Percentiles rank a stretch among this genome's conserved stretches.
Conservation (phyloP, 495 filamentous ascomycete genomes). For the Tuber melanosporum region DNA sequence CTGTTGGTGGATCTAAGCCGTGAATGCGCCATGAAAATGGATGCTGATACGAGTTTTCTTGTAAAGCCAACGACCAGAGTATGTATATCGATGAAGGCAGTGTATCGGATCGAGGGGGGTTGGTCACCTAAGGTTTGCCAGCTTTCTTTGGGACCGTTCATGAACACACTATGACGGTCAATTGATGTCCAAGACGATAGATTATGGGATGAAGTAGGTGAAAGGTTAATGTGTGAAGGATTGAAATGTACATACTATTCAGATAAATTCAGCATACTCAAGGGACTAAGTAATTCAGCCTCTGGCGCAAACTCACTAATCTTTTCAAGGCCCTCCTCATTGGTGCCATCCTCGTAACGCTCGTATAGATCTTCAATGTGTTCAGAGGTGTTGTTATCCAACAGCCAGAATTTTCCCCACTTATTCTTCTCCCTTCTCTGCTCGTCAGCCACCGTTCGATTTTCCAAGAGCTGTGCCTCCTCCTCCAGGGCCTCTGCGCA, state of each 20-base stretch:
- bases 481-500: conserved; percentile 61
- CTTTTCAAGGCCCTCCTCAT: conserved; percentile 18
- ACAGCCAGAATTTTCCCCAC: conserved; percentile 51
- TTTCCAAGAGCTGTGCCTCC: conserved; percentile 56
- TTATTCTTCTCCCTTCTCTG: conserved; percentile 50
- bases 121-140: conserved; percentile 56
- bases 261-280: conserved; percentile 60
- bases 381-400: conserved; percentile 48
- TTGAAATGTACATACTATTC: conserved; percentile 31
- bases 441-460: conserved; percentile 54
- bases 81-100: conserved; percentile 67
- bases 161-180: conserved; percentile 54
- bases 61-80: conserved; percentile 61
- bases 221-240: conserved; percentile 10
- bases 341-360: conserved; percentile 7
- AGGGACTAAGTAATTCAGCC: conserved; percentile 53
- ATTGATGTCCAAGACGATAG: background rate
- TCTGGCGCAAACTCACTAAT: conserved; percentile 47
- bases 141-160: conserved; percentile 60
- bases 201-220: background rate
- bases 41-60: conserved; percentile 59
- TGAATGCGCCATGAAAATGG: conserved; percentile 61
- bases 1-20: conserved; percentile 47
- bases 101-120: conserved; percentile 58
- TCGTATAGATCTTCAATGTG: conserved; percentile 43